These are phyloP conservation scores for Clonostachys chloroleuca DNA, from an alignment of 2,329 filamentous ascomycete genomes.

Conservation along the genomic window DNA sequence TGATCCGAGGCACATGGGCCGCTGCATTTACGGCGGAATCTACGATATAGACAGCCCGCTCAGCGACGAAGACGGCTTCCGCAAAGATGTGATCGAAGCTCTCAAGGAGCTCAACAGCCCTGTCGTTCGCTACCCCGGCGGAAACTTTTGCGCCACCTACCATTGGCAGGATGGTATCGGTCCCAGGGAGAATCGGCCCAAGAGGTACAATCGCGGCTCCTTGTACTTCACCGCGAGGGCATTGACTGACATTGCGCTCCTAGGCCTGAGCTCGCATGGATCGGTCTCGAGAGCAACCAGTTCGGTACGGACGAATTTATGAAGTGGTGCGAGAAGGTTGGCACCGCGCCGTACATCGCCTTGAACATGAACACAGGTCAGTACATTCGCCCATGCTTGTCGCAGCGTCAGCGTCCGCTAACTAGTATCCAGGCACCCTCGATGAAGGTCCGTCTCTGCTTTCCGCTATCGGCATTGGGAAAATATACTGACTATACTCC, in stretches of 20 bases:
- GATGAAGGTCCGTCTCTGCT: conserved; percentile 15
- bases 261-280: conserved; percentile 74
- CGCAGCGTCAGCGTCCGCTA: conserved; percentile 1
- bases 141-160: conserved; percentile 82
- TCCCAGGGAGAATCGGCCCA: conserved; percentile 63
- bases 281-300: conserved; percentile 69
- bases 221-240: not conserved
- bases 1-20: conserved; percentile 69
- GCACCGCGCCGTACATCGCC: conserved; percentile 74
- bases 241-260: conserved; percentile 1
- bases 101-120: conserved; percentile 71
- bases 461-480: too few relatives aligned
- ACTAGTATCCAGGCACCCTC: conserved; percentile 24
- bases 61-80: conserved; percentile 70
- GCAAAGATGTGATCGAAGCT: conserved; percentile 72
- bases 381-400: not conserved
- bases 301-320: conserved; percentile 88
- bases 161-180: conserved; percentile 83
- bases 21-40: conserved; percentile 83
- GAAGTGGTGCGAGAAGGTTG: conserved; percentile 70
- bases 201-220: conserved; percentile 13
- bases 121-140: conserved; percentile 76
- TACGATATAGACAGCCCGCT: conserved; percentile 73
- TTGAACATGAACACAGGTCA: conserved; percentile 76
- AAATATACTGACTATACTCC: too few relatives aligned